Evolutionary conservation across 352 stramenopile genomes (phyloP).

Genomic region (Phytophthora megakarya): DNA sequence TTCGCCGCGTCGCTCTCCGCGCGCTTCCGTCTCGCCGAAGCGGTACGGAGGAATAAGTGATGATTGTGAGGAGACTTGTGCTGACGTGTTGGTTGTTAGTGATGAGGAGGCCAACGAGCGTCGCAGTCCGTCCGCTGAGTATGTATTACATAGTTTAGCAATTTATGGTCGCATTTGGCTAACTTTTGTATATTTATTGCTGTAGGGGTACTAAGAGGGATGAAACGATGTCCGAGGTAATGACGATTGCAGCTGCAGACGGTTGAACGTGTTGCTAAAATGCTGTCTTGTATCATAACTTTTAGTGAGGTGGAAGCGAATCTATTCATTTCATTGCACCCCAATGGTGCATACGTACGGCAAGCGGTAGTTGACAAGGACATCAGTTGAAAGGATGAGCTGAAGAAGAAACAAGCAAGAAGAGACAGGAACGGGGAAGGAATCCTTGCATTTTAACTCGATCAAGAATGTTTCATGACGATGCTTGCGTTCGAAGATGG

Average conservation of each 20-base stretch:
- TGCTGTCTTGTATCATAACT: slow-evolving; percentile 15
- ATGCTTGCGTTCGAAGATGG: slow-evolving; percentile 38
- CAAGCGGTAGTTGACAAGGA: background rate
- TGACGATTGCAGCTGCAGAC: too few species aligned
- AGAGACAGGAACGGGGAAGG: slow-evolving; percentile 36
- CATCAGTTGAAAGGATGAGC: slow-evolving; percentile 9
- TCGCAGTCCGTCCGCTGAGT: slow-evolving; percentile 29
- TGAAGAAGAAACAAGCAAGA: slow-evolving; percentile 19
- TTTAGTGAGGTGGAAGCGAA: slow-evolving; percentile 29
- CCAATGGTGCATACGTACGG: background rate
- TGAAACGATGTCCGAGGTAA: slow-evolving; percentile 32
- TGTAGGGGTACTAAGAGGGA: slow-evolving; percentile 17
- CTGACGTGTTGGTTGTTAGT: background rate
- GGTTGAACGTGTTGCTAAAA: background rate
- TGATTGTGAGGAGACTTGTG: slow-evolving; percentile 6
- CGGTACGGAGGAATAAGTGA: slow-evolving; percentile 18
- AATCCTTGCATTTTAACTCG: slow-evolving; percentile 50
- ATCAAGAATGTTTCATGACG: slow-evolving; percentile 60
- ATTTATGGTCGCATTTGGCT: background rate
- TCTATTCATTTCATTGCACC: slow-evolving; percentile 9
- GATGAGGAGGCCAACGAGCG: slow-evolving; percentile 18
- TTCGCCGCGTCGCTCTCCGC: slow-evolving; percentile 25
- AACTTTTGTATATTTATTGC: slow-evolving; percentile 2
- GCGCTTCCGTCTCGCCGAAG: slow-evolving; percentile 28
- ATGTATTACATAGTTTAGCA: background rate